Evolutionary conservation across 116 monocot species (phyloP), one percentile per base, ranked within the genome.

Genomic region (Posidonia oceanica): DNA sequence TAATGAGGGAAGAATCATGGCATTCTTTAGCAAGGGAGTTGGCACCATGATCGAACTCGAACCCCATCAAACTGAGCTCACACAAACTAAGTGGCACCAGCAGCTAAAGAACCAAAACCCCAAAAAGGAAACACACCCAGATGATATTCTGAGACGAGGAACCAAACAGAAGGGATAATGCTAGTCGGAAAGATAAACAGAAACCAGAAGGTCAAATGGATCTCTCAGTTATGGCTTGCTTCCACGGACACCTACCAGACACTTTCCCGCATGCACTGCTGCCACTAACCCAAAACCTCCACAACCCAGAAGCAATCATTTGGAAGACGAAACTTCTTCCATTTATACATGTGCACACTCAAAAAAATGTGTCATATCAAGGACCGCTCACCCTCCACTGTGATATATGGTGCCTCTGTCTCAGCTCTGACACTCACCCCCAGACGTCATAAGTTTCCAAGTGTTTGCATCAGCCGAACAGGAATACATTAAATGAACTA

Each of bases 21-120:
- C 68, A 57, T 69, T 71, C 77, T 63, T 41, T 22, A 62, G 72
- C 21, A 29, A 61, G 58, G 64, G 70, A 17, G 36, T 39, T 59
- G 37, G 44, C 14, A 14, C 36, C 64, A 39, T 68, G 52, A 21
- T 10, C 54, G 41, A 63, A 61, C 29, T 76, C 69, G 37, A 75
- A 83, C 38, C 71, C 66, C 74, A 60, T 67, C 64, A 36, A 13
- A 14, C 55, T 38, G 21, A 48, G 48, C 48, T 8, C 48, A 48
- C 48, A 12, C 29, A 29, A 57, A 57, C 18, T 18, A 57, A 57
- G 57, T 16, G 57, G 14, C 63, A 63, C 36, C 14, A 23, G 63
- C 29, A 29, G 29, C 29, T 29, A 0, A 5, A 48, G 5, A 10
- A n/a, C 13, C 64, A 22, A 64, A 39, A 64, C 36, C 39, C 11